These are phyloP conservation scores for Penicillium alfredii DNA, from an alignment of 495 filamentous ascomycete genomes.

Conservation along the genomic window DNA sequence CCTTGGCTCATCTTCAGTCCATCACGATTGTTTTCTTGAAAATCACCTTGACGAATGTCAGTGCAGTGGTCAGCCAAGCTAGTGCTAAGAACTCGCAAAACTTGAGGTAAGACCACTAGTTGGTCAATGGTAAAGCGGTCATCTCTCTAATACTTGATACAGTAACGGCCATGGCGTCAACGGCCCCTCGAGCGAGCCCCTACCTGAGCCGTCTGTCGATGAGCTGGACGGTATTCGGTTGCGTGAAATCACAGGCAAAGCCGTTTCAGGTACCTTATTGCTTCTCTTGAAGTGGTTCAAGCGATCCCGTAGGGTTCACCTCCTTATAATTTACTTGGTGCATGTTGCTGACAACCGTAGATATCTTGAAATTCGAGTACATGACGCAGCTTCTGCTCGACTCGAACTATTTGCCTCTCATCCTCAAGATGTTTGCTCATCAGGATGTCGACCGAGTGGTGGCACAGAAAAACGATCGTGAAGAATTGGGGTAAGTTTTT, in stretches of 20 bases:
- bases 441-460: slow-evolving; percentile 86
- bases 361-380: slow-evolving; percentile 94
- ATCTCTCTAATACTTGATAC: slow-evolving; percentile 8
- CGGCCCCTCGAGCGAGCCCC: slow-evolving; percentile 26
- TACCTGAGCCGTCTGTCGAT: slow-evolving; percentile 47
- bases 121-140: too few relatives aligned
- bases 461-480: slow-evolving; percentile 75
- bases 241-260: slow-evolving; percentile 84
- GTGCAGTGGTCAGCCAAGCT: slow-evolving; percentile 47
- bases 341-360: slow-evolving; percentile 40
- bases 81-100: slow-evolving; percentile 40
- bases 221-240: slow-evolving; percentile 74
- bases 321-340: not conserved
- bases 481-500: slow-evolving; percentile 70
- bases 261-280: slow-evolving; percentile 77
- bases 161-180: slow-evolving; percentile 34
- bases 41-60: slow-evolving; percentile 79
- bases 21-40: slow-evolving; percentile 91
- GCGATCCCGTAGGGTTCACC: slow-evolving; percentile 66
- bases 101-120: slow-evolving; percentile 26
- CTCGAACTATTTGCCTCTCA: slow-evolving; percentile 85
- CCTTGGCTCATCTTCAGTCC: slow-evolving; percentile 81
- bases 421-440: slow-evolving; percentile 86
- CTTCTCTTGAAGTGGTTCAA: slow-evolving; percentile 95
- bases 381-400: slow-evolving; percentile 88